Evolutionary conservation across 768 basidiomycete genomes (phyloP), one percentile per base, ranked within the genome.

Genomic region (Boletus reticuloceps): DNA sequence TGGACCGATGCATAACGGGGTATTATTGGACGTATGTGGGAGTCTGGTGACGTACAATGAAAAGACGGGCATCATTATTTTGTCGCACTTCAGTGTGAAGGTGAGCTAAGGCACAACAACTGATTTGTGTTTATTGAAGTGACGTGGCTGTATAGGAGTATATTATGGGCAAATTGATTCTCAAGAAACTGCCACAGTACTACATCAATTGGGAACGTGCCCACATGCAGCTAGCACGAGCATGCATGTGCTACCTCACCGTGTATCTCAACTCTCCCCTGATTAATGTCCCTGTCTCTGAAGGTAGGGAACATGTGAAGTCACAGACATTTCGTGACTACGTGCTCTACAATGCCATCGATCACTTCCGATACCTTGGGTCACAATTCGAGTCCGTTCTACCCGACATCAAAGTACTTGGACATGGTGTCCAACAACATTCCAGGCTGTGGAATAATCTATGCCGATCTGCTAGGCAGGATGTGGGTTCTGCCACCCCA

Each of bases 1-100:
- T 5, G 22, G 36, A 2, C 43, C 51, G 13, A 45, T 52, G 36
- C 36, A 52, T n/a, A 11, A 16, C 2, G 51, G 43, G 1, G 37
- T 10, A 6, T 22, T 53, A 27, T 46, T 53, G 19, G 36, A 53
- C 5, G 37, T 19, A 1, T 46, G 51, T 5, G 51, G 37, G 12
- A 46, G 44, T 32, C 36, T 52, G 3, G 51, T 52, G 27, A 52
- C 36, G 14, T 45, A 52, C 6, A 46, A 1, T 6, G 44, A 53
- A 7, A 38, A 34, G 19, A 50, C 50, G 6, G 31, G 2, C 13
- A 22, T 50, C 9, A 16, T 50, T 8, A 50, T 22, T 32, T 11
- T 50, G 7, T 50, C 39, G 32, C 50, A 50, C n/a, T 50, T 41
- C 9, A 50, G 50, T 12, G 50, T 50, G 9, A 50, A 50, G 40